Evolutionary conservation across 495 filamentous ascomycete genomes (phyloP), one percentile per base, ranked within the genome.

Genomic region (Daldinia grandis): DNA sequence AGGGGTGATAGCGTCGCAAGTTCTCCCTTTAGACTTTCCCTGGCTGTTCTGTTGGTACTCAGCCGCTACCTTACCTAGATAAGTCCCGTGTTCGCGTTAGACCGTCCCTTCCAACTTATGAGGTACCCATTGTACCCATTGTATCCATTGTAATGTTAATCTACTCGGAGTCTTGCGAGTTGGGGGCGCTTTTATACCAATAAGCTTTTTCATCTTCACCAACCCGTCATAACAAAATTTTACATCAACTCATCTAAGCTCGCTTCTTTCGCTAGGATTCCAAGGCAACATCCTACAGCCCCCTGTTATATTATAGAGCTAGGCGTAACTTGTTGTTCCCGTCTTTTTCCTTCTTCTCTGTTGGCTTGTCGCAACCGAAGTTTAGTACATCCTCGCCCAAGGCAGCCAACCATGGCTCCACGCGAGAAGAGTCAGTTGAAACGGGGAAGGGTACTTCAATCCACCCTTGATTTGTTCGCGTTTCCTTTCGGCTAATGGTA

Each of bases 391-490:
- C 55, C 47, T 72, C 51, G 64, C 56, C 56, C 40, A 31, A 66
- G 57, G 68, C 69, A 65, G 38, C 63, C 68, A 58, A 53, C 69
- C 64, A 88, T 88, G 86, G 83, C 84, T 81, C 85, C 84, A 64
- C 83, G 83, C 74, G 85, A 86, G 78, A 83, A 82, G 78, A 83
- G 80, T 78, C 84, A 86, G 78, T 81, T 86, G 74, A 88, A 88
- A 77, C 79, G 86, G 72, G 78, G 71, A 62, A 78, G 84, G 73
- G 83, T 83, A 77, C 40, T 54, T 66, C 74, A n/a, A 53, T 30
- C 71, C 66, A 66, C 57, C 69, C 54, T 47, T 58, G 59, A 33
- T 49, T 63, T 40, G 31, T 30, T 71, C 74, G 78, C 67, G 69
- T 78, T 76, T 75, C 72, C 50, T 62, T 62, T 62, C 62, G 56